Evolutionary conservation across 1,284 basidiomycete genomes (phyloP), one percentile per base, ranked within the genome.

Genomic region (Leccinum pallidistipes): DNA sequence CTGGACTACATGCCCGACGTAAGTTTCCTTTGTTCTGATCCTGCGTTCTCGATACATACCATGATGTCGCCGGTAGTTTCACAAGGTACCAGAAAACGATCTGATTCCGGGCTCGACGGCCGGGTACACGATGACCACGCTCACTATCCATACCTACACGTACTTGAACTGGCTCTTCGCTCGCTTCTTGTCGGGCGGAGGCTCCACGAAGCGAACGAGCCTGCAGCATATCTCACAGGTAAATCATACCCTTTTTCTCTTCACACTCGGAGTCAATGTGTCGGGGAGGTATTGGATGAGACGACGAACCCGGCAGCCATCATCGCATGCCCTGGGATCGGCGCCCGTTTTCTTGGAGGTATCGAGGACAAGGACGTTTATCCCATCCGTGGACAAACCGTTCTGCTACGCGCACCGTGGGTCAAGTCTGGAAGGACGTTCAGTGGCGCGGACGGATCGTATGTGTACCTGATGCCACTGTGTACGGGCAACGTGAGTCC

Each of bases 321-420:
- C 1, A 74, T 94, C 3, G 82, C 89, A 6, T 94, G 92, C 65
- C 78, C 83, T 3, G 82, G 81, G 6, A 67, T 85, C 69, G 91
- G 91, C 11, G 85, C 92, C 10, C 80, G 86, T 11, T 83, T 83
- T 16, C 79, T 96, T 11, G 84, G 91, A n/a, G 94, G 92, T 4
- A 86, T 96, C 3, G 86, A 92, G 65, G 91, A 94, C 71, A 78
- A 80, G 57, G 76, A 78, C 16, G 81, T 95, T 24, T 86, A 86
- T 71, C 94, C 95, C 0, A 84, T 95, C 57, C 83, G 93, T 49
- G 95, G 95, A 0, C 95, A 97, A 76, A 95, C 92, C 0, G 85
- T 95, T 9, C 76, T 94, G 29, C 79, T 94, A 12, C 77, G 84
- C 58, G 90, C 92, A 1, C 93, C 94, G 1, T 85, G 73, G 92